Evolutionary conservation across 164 flowering plant genomes (phyloP).

Genomic region (Magnolia sinica): DNA sequence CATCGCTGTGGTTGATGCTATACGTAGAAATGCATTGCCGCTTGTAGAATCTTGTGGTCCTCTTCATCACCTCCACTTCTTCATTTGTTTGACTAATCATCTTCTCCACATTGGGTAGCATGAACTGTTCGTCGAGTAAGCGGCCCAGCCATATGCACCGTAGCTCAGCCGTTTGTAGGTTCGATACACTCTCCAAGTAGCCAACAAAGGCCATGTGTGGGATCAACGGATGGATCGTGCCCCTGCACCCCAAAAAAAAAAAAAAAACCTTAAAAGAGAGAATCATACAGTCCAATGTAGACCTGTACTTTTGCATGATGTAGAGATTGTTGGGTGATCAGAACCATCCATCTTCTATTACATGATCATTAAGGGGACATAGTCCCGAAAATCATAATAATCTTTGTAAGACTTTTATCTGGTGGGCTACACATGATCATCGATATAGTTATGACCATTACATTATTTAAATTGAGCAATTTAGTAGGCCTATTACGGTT

Average conservation of each 20-base stretch:
- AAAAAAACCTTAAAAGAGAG: not conserved
- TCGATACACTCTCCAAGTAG: conserved; percentile 74
- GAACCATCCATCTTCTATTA: not conserved
- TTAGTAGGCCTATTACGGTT: too few species aligned
- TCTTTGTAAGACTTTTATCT: not conserved
- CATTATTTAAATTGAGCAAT: too few species aligned
- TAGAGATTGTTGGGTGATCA: not conserved
- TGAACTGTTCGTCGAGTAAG: conserved; percentile 52
- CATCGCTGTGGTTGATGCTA: conserved; percentile 82
- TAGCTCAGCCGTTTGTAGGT: conserved; percentile 74
- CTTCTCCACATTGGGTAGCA: conserved; percentile 62
- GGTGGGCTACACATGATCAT: not conserved
- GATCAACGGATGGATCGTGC: conserved; percentile 76
- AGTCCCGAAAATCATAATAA: not conserved
- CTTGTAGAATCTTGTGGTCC: conserved; percentile 77
- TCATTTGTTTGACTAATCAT: conserved; percentile 60
- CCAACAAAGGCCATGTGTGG: conserved; percentile 91
- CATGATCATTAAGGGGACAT: not conserved
- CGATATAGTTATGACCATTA: too few species aligned
- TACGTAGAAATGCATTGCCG: conserved; percentile 83
- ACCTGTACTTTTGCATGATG: not conserved
- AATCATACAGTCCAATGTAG: not conserved
- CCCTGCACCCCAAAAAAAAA: conserved; percentile 29
- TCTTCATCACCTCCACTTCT: conserved; percentile 67
- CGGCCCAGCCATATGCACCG: conserved; percentile 77